Evolutionary conservation across 2,329 filamentous ascomycete species (phyloP).

Genomic region (Pseudocercospora macadamiae): DNA sequence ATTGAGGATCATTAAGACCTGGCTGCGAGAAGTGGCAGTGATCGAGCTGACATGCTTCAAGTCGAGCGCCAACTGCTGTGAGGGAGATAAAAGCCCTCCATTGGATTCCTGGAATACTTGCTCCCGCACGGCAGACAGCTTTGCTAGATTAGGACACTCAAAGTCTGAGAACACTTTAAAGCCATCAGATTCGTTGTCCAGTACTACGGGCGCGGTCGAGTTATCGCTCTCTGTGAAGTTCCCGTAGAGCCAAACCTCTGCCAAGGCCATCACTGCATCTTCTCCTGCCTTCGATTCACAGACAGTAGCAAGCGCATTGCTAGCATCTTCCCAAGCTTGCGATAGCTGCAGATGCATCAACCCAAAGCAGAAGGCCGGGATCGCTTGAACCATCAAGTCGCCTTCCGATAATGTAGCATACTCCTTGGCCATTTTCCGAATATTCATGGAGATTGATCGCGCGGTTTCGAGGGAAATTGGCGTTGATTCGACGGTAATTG

Average conservation of each 20-base stretch:
- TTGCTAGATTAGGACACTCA: slow-evolving; percentile 76
- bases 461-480: slow-evolving; percentile 75
- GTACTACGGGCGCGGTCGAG: slow-evolving; percentile 35
- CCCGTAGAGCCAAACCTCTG: slow-evolving; percentile 72
- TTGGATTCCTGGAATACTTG: slow-evolving; percentile 58
- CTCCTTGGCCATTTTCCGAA: slow-evolving; percentile 71
- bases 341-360: slow-evolving; percentile 83
- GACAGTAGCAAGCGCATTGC: slow-evolving; percentile 74
- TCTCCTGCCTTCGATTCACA: slow-evolving; percentile 72
- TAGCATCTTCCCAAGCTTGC: slow-evolving; percentile 84
- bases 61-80: slow-evolving; percentile 22
- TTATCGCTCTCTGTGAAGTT: slow-evolving; percentile 30
- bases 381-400: slow-evolving; percentile 69
- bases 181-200: slow-evolving; percentile 28
- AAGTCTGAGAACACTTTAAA: slow-evolving; percentile 67
- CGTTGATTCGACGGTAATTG: slow-evolving; percentile 79
- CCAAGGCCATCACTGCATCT: slow-evolving; percentile 68
- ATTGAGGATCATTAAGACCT: slow-evolving; percentile 78
- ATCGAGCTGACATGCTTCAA: slow-evolving; percentile 20
- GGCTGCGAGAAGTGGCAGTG: slow-evolving; percentile 54
- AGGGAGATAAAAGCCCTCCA: slow-evolving; percentile 24
- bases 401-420: slow-evolving; percentile 64
- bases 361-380: slow-evolving; percentile 85
- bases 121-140: slow-evolving; percentile 57
- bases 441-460: slow-evolving; percentile 78